These are phyloP conservation scores for Colletotrichum somersetense DNA, from an alignment of 2,329 filamentous ascomycete species.

Conservation along the genomic window DNA sequence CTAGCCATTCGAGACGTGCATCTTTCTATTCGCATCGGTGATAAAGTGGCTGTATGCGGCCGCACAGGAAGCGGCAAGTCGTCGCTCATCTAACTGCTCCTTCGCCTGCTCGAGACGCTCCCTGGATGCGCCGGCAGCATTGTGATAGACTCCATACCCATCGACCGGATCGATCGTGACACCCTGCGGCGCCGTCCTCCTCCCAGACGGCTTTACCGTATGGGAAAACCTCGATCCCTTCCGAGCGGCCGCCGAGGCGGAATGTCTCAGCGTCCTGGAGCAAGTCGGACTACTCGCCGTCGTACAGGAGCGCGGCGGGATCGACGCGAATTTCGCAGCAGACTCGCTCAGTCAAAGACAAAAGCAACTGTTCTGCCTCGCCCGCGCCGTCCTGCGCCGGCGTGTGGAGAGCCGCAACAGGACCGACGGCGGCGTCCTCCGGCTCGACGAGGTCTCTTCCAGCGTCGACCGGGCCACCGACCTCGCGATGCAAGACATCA, in stretches of 20 bases:
- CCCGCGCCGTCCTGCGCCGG: slow-evolving; percentile 65
- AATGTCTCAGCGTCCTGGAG: slow-evolving; percentile 54
- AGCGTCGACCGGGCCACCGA: slow-evolving; percentile 52
- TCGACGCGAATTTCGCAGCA: slow-evolving; percentile 56
- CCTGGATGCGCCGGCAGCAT: slow-evolving; percentile 48
- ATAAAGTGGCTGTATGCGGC: slow-evolving; percentile 54
- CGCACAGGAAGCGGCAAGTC: slow-evolving; percentile 60
- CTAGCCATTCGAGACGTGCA: slow-evolving; percentile 47
- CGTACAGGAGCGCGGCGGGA: slow-evolving; percentile 51
- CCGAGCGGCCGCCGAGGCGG: slow-evolving; percentile 46
- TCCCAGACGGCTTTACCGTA: slow-evolving; percentile 58
- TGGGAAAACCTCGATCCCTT: slow-evolving; percentile 59
- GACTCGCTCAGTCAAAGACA: slow-evolving; percentile 69
- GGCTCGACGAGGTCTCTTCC: slow-evolving; percentile 53
- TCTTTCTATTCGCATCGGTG: slow-evolving; percentile 48
- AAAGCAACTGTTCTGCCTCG: slow-evolving; percentile 73
- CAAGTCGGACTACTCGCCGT: slow-evolving; percentile 51
- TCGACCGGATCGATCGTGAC: slow-evolving; percentile 55
- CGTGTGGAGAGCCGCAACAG: slow-evolving; percentile 46
- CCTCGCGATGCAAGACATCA: slow-evolving; percentile 49
- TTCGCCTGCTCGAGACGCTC: slow-evolving; percentile 57
- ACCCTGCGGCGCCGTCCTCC: slow-evolving; percentile 61
- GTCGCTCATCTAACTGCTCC: slow-evolving; percentile 54
- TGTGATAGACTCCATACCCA: slow-evolving; percentile 57
- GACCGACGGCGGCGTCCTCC: slow-evolving; percentile 44